Conservation (phyloP, 1,284 basidiomycete genomes). For the Pseudozyma sp. region DNA sequence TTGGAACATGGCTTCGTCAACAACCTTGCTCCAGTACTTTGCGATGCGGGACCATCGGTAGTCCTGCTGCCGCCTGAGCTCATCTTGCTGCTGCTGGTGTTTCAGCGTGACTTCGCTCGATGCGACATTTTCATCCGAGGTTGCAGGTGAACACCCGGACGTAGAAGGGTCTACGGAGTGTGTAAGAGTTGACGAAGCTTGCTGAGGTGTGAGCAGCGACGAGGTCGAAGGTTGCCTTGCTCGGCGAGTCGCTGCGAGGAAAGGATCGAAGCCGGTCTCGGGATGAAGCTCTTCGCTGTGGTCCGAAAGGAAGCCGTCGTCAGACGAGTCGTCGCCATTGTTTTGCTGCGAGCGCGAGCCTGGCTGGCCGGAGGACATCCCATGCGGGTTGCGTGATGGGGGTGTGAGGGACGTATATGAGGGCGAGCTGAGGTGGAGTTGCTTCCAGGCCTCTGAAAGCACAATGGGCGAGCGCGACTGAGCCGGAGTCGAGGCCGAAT, state of each 20-base stretch:
- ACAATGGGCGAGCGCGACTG: constrained; percentile 35
- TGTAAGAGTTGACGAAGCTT: neutral
- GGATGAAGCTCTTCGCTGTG: constrained; percentile 44
- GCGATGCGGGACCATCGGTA: constrained; percentile 38
- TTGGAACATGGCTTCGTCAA: constrained; percentile 37
- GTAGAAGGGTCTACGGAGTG: constrained; percentile 9
- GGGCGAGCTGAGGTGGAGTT: constrained; percentile 32
- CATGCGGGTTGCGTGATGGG: constrained; percentile 3
- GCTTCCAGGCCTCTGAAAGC: constrained; percentile 44
- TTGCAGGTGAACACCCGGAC: constrained; percentile 23
- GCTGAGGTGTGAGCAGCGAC: constrained; percentile 15
- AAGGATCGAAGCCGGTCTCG: constrained; percentile 50
- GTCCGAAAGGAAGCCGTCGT: constrained; percentile 44
- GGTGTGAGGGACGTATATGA: constrained; percentile 14
- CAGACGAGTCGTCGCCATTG: constrained; percentile 37
- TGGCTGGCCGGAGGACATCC: neutral
- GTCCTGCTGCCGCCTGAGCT: constrained; percentile 16
- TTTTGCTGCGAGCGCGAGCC: neutral
- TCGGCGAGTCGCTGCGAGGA: constrained; percentile 35
- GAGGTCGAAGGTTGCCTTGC: constrained; percentile 29
- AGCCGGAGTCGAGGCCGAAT: constrained; percentile 4
- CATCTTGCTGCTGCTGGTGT: neutral
- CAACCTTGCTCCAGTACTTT: constrained; percentile 45
- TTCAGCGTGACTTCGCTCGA: neutral
- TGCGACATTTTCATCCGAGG: constrained; percentile 19